Base-by-base conservation (phyloP, 2,329 filamentous ascomycete species). In the Pseudocercospora musae region DNA sequence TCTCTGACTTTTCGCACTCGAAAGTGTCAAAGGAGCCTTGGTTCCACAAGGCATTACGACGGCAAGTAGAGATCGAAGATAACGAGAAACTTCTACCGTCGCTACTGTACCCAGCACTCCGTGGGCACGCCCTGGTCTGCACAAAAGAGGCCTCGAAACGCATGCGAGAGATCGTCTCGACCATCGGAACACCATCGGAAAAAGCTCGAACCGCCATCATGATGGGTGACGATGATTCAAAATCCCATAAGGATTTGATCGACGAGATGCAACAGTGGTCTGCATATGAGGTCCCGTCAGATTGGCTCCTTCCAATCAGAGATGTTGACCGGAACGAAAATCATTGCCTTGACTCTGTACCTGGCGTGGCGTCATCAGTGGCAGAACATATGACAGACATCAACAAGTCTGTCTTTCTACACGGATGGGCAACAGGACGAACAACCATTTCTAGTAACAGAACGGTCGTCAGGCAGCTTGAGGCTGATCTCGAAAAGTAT, bases 401-500 rank as follows among this genome's bases (percentile, higher is more conserved):
- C 60, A 92, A 91, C 69, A 77, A 81, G n/a, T 87, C 87, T 20
- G 89, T 91, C 8, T 91, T 92, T 71, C 78, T 89, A 57, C 87
- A 87, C 70, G 89, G 89, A 15, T 93, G 90, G 90, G 80, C 81
- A 9, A 76, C 79, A 8, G 78, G 82, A 0, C 72, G 84, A 25
- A 89, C 87, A 1, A 92, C 89, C 0, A 76, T 93, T 57, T 91
- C 89, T 2, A 88, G 87, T 64, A 92, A 93, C 71, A 82, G 84
- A 21, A 84, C 84, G 1, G 86, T 89, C 49, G 84, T 85, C 21
- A 89, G 85, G 66, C 83, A 87, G 66, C 85, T 93, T 49, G 85
- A 90, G 66, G 74, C 72, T 23, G 77, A 81, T 2, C 78, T 89
- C 53, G 85, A 88, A 64, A 78, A 80, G 63, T 77, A 82, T 62